Base-by-base conservation (phyloP, 805 yeast species). In the Kuraishia hungarica region DNA sequence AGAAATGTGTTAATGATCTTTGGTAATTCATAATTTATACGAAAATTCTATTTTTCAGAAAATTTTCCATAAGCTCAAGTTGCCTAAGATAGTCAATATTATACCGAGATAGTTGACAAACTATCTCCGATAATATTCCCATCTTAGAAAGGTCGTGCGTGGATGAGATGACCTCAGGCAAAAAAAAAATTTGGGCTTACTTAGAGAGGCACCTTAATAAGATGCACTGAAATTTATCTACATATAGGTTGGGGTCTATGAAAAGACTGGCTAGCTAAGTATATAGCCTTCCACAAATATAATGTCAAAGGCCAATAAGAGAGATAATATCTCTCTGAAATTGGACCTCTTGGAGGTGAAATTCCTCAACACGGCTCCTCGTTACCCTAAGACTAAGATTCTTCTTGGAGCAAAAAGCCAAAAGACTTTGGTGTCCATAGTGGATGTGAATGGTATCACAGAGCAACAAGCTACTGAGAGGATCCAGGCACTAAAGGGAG, bases 291-390 rank as follows among this genome's bases (percentile, higher is more conserved):
- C 10, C 29, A 10, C 29, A 26, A 49, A 48, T 48, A 53, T 57
- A 10, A 35, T 35, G 43, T 35, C 43, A 15, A 35, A 35, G n/a
- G 15, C 17, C 8, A 35, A 35, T 35, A 65, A 63, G 55, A 72
- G 72, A 59, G 75, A 74, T 54, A 78, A 75, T 57, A 66, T 67
- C 39, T 58, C 76, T 50, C 81, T 84, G 81, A 77, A 77, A 60
- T 67, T 84, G 50, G 89, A 84, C 61, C 64, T 82, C 24, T 67
- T 84, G 43, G 87, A 84, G 60, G 72, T 74, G 46, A 76, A 78
- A 61, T 81, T 72, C 67, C 63, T 73, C 29, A 63, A 70, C 5
- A 60, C 70, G 24, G 62, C 67, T 20, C 79, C 84, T 1, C 69
- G 87, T 56, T 81, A 72, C 62, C 70, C 75, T 1, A 73, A 74